These are phyloP conservation scores for Tolypocladium guangdongense DNA, from an alignment of 2,329 filamentous ascomycete species.

Conservation along the genomic window DNA sequence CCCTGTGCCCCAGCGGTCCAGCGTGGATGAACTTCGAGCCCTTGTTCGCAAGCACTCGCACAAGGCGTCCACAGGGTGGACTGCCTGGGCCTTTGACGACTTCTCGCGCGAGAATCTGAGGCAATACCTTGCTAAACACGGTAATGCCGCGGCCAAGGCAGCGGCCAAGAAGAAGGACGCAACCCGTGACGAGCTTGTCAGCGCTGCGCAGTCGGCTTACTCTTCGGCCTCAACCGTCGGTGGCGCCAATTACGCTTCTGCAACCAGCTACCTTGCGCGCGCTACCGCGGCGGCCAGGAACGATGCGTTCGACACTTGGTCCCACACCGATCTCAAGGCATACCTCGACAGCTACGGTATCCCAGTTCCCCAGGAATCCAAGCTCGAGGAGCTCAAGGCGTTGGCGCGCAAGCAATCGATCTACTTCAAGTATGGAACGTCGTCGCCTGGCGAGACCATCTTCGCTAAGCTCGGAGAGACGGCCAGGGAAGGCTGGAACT, in stretches of 20 bases:
- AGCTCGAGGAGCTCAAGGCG: slow-evolving; percentile 57
- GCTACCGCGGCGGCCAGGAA: slow-evolving; percentile 57
- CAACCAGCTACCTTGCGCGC: slow-evolving; percentile 58
- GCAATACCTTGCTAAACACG: slow-evolving; percentile 39
- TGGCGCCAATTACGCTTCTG: slow-evolving; percentile 50
- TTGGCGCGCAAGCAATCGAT: slow-evolving; percentile 62
- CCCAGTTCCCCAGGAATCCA: slow-evolving; percentile 54
- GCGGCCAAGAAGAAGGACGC: slow-evolving; percentile 50
- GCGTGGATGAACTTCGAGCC: slow-evolving; percentile 62
- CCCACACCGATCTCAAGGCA: slow-evolving; percentile 59
- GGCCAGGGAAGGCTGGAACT: slow-evolving; percentile 36
- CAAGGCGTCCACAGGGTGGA: slow-evolving; percentile 57
- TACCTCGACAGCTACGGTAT: slow-evolving; percentile 75
- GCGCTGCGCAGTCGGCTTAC: slow-evolving; percentile 51
- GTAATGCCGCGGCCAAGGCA: slow-evolving; percentile 45
- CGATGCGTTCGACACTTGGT: slow-evolving; percentile 62
- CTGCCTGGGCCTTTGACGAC: slow-evolving; percentile 71
- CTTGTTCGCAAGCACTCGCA: slow-evolving; percentile 64
- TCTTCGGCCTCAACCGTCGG: slow-evolving; percentile 47
- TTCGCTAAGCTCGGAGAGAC: slow-evolving; percentile 50
- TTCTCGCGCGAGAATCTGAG: slow-evolving; percentile 62
- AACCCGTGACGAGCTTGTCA: slow-evolving; percentile 63
- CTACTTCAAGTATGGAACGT: slow-evolving; percentile 68
- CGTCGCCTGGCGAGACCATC: slow-evolving; percentile 52
- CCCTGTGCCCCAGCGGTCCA: slow-evolving; percentile 61